Percentiles rank a stretch among this genome's conserved stretches.
Evolutionary conservation across 345 rosid species (phyloP).

Genomic region (Cardamine chenopodiifolia): DNA sequence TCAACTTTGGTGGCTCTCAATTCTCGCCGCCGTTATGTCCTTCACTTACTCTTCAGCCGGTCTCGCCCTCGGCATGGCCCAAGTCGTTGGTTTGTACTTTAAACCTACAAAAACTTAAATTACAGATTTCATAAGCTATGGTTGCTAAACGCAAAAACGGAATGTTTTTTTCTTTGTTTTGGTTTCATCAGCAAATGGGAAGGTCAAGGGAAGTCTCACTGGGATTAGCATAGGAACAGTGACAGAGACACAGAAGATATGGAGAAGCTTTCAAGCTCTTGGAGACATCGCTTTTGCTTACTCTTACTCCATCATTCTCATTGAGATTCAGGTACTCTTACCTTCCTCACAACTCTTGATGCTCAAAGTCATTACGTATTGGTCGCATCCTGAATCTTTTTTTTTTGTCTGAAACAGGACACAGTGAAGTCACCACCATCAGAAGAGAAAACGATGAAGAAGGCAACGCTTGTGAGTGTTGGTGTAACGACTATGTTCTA

Average conservation of each 20-base stretch:
- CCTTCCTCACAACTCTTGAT: constrained; percentile 14
- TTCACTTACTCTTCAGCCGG: constrained; percentile 76
- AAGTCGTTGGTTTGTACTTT: constrained; percentile 52
- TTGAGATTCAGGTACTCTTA: constrained; percentile 48
- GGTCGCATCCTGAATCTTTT: not conserved
- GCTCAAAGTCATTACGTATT: not conserved
- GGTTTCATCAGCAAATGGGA: constrained; percentile 30
- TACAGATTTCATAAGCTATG: not conserved
- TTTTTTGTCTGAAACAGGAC: constrained; percentile 28
- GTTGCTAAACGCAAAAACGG: not conserved
- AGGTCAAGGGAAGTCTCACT: constrained; percentile 49
- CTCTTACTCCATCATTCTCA: constrained; percentile 46
- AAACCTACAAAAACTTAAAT: not conserved
- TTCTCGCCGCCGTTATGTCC: constrained; percentile 83
- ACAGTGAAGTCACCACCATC: constrained; percentile 67
- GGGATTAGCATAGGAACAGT: constrained; percentile 48
- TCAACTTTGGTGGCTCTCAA: constrained; percentile 84
- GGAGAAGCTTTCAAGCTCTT: constrained; percentile 57
- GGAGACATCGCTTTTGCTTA: constrained; percentile 60
- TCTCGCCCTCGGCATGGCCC: constrained; percentile 71
- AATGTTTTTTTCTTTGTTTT: not conserved
- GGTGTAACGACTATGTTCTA: constrained; percentile 77
- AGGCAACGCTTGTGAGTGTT: constrained; percentile 67
- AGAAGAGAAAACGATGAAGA: constrained; percentile 86
- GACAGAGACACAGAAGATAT: constrained; percentile 47